A percentile compares a stretch with the other conserved stretches of the same genome.
These are phyloP conservation scores for Euphorbia schlechtendalii DNA, from an alignment of 441 rosid species.

Conservation along the genomic window DNA sequence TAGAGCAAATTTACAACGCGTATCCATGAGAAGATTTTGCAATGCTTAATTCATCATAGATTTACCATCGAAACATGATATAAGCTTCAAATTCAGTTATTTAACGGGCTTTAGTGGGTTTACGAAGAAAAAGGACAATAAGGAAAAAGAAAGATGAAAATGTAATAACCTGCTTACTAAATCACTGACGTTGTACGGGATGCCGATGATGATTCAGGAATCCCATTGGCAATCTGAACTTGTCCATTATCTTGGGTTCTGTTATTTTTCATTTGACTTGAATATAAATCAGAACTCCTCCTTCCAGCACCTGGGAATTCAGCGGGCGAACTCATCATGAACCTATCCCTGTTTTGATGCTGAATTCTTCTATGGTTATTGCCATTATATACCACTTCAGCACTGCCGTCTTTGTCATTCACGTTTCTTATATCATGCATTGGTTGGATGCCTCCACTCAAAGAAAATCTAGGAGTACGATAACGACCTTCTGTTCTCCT, in stretches of 20 bases:
- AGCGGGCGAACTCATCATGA: conserved; percentile 24
- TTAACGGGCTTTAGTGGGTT: neutral
- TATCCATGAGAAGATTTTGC: neutral
- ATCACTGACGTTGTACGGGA: conserved; percentile 18
- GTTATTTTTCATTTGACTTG: conserved; percentile 27
- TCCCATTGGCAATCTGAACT: conserved; percentile 18
- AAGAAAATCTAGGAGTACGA: conserved; percentile 31
- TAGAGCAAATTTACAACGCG: neutral
- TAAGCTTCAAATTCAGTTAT: no score
- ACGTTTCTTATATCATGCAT: conserved; percentile 18
- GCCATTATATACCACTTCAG: conserved; percentile 22
- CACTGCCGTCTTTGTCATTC: conserved; percentile 23
- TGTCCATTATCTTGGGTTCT: conserved; percentile 28
- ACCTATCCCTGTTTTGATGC: conserved; percentile 27
- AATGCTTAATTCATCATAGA: neutral
- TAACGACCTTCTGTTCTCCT: conserved; percentile 52
- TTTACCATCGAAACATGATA: neutral
- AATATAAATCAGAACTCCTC: conserved; percentile 30
- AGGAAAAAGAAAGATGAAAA: neutral
- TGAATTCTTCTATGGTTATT: conserved; percentile 32
- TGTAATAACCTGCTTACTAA: conserved; percentile 29
- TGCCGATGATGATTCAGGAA: conserved; percentile 22
- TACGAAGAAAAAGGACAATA: neutral
- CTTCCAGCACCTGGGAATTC: conserved; percentile 23
- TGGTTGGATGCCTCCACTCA: conserved; percentile 27